Base-by-base conservation (phyloP, 2,329 filamentous ascomycete genomes). In the Rhynchosporium agropyri region DNA sequence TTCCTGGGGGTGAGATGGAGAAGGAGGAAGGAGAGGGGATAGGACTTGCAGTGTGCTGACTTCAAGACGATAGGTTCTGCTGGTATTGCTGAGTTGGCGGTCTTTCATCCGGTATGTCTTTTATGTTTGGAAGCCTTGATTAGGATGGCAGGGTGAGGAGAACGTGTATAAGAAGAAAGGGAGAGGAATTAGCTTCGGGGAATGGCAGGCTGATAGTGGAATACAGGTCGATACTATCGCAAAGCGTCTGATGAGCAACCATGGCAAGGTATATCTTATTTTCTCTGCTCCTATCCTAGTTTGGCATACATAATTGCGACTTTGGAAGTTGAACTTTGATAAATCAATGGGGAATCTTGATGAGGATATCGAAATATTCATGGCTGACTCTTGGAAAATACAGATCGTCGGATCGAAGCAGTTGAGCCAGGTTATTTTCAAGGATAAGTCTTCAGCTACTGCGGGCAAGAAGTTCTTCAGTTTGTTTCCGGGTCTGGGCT, bases 161-260 rank as follows among this genome's bases (percentile, higher is more conserved):
- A 20, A 20, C 20, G 20, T 20, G 20, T 20, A 20, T 20, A 20
- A 20, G 29, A 50, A n/a, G 48, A 29, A 50, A 28, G 26, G 28
- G 48, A 20, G 31, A n/a, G 29, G 49, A 26, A 20, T 20, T 36
- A n/a, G n/a, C n/a, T 26, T 26, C 29, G 46, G 33, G 38, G 51
- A 42, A 15, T 42, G 4, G 4, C 20, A 29, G 36, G 51, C 26
- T 57, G 58, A 42, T 31, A 42, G 36, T 36, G 51, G 10, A 71
- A 74, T 70, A 62, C 73, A 94, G 90, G 91, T 99, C 77, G 95
- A 99, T 80, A 99, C 95, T 57, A 97, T 96, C 74, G 94, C 95
- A 68, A 99, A 99, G 84, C 91, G 95, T 71, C 86, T 99, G 79
- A 99, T 99, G 95, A 97, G 92, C 86, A 97, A 99, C 79, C 89